Conservation (phyloP, 2,329 filamentous ascomycete species). For the Hymenoscyphus occultus region DNA sequence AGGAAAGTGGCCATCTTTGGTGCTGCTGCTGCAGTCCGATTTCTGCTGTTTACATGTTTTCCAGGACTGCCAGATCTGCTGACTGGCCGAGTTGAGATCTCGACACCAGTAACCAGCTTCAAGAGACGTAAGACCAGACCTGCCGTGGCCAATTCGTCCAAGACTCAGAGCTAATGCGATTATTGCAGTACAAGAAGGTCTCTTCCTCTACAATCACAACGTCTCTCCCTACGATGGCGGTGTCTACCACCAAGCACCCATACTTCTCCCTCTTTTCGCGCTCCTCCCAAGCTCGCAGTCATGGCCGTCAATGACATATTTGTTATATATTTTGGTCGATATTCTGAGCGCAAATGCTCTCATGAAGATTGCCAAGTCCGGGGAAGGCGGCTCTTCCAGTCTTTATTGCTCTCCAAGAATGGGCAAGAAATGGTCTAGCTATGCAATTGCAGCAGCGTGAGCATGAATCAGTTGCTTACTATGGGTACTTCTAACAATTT, state of each 20-base stretch:
- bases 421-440: conserved; percentile 69
- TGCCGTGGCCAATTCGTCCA: not conserved
- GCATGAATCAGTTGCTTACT: conserved; percentile 28
- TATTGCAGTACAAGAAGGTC: conserved; percentile 79
- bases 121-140: conserved; percentile 70
- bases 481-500: not conserved
- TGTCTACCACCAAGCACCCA: conserved; percentile 75
- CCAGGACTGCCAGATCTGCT: conserved; percentile 81
- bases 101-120: conserved; percentile 95
- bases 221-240: conserved; percentile 97
- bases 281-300: conserved; percentile 69
- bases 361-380: conserved; percentile 74
- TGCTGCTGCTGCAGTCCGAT: conserved; percentile 72
- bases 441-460: conserved; percentile 76
- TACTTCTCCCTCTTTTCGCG: conserved; percentile 88
- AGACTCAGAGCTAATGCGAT: not conserved
- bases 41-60: conserved; percentile 77
- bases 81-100: conserved; percentile 90
- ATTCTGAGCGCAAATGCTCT: conserved; percentile 79
- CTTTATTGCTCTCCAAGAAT: conserved; percentile 77
- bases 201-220: conserved; percentile 94
- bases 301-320: conserved; percentile 69
- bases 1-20: conserved; percentile 68
- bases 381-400: conserved; percentile 70
- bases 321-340: conserved; percentile 80